These are phyloP conservation scores for Lactarius quietus DNA, from an alignment of 768 basidiomycete species.

Conservation along the genomic window DNA sequence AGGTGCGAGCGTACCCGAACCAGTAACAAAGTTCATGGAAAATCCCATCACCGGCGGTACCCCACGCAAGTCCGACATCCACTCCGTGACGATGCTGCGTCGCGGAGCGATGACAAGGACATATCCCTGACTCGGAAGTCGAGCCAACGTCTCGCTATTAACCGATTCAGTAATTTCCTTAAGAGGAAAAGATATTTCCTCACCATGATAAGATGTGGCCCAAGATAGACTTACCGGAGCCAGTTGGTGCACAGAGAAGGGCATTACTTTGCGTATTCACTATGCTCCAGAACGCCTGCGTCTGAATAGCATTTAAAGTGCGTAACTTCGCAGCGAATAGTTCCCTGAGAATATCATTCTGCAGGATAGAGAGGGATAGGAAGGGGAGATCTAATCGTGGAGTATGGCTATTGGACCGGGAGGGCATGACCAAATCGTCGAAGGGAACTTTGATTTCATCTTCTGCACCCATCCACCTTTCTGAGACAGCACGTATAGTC, in stretches of 20 bases:
- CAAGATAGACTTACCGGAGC: constrained; percentile 77
- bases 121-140: constrained; percentile 45
- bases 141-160: constrained; percentile 53
- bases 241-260: constrained; percentile 73
- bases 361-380: constrained; percentile 54
- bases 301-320: constrained; percentile 82
- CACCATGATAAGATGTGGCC: constrained; percentile 73
- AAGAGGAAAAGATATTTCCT: constrained; percentile 29
- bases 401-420: constrained; percentile 50
- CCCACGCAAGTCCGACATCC: constrained; percentile 49
- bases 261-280: constrained; percentile 63
- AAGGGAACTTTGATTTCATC: constrained; percentile 63
- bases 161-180: constrained; percentile 22
- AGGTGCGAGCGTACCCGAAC: constrained; percentile 34
- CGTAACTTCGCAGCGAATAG: constrained; percentile 45
- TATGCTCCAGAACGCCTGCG: constrained; percentile 83
- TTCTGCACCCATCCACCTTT: constrained; percentile 92
- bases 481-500: constrained; percentile 77
- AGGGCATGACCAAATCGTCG: constrained; percentile 74
- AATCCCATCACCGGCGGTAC: constrained; percentile 41
- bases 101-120: constrained; percentile 63
- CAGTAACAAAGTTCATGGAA: constrained; percentile 36
- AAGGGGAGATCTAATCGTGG: constrained; percentile 72
- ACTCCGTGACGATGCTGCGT: constrained; percentile 52
- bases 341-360: constrained; percentile 43